Evolutionary conservation across 2,329 filamentous ascomycete species (phyloP), one percentile per base, ranked within the genome.

Genomic region (Aspergillus pseudotamarii): DNA sequence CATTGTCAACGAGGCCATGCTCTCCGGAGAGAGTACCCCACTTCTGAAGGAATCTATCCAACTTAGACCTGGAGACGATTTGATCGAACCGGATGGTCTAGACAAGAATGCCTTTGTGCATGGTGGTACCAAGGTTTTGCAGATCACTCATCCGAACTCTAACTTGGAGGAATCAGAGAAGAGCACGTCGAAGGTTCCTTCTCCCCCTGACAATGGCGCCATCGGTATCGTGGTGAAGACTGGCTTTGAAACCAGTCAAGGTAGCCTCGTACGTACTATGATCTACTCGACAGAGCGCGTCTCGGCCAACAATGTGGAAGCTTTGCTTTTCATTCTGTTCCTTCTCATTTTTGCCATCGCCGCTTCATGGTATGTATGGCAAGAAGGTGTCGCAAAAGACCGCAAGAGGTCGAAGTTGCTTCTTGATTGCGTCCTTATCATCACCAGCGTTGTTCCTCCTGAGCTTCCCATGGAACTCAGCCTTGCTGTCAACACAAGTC

Each of bases 1-100:
- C 10, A 99, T 99, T 76, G 95, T 99, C 72, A 99, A 99, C 81
- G 95, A 99, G 80, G 96, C 96, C 66, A 99, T 99, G 95, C 86
- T 99, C 71, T 99, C 95, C 4, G 95, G 95, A 67, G 95, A 99
- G 81, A 98, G 94, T 77, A 99, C 96, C 0, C 95, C 95, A 36
- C 86, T 99, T 51, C 85, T 99, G 71, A 99, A 99, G 80, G 95
- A 99, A 72, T 99, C 95, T 0, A 84, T 99, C 62, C 93, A 96
- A 77, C 87, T 99, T 50, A 91, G 95, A 66, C 94, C 95, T 6
- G 86, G 85, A 23, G 91, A 98, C 71, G 92, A 91, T 21, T 76
- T 80, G 28, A 87, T 99, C 64, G 95, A 99, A 60, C 85, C 92
- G 1, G 94, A 98, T 72, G 95, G 92, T 53, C 80, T 98, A 54